Evolutionary conservation across 768 basidiomycete species (phyloP).

Genomic region (Kwoniella shandongensis): DNA sequence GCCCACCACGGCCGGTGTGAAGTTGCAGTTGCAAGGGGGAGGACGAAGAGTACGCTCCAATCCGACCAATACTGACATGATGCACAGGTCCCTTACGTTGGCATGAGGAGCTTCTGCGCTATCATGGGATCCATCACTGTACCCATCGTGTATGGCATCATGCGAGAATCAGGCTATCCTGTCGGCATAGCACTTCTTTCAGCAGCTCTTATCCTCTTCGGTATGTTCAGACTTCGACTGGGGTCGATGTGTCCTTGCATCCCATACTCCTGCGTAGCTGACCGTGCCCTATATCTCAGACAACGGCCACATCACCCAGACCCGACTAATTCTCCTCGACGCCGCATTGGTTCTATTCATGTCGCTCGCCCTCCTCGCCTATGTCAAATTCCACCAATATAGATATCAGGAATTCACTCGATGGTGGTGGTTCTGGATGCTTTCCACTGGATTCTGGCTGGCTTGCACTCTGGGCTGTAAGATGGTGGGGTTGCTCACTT

Average conservation of each 20-base stretch:
- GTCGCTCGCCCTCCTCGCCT: conserved; percentile 85
- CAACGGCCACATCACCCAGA: conserved; percentile 92
- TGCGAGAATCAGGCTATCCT: conserved; percentile 97
- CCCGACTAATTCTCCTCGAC: conserved; percentile 93
- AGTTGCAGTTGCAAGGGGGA: too few relatives aligned
- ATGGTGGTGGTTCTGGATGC: conserved; percentile 94
- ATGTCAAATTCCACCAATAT: conserved; percentile 89
- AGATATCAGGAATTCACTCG: conserved; percentile 87
- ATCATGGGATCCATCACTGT: conserved; percentile 86
- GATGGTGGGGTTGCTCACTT: conserved; percentile 93
- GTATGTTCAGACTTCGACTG: conserved; percentile 58
- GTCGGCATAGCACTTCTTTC: conserved; percentile 88
- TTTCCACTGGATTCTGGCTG: conserved; percentile 86
- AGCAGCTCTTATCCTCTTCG: conserved; percentile 79
- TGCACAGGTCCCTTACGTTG: conserved; percentile 73
- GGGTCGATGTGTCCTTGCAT: too few relatives aligned
- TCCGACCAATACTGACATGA: not conserved
- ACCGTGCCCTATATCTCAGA: too few relatives aligned
- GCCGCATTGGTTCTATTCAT: conserved; percentile 94
- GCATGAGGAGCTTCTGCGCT: conserved; percentile 88
- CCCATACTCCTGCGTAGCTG: too few relatives aligned
- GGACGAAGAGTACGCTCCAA: too few relatives aligned
- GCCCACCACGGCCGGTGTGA: too few relatives aligned
- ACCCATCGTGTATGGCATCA: conserved; percentile 88
- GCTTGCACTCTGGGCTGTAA: conserved; percentile 96